A percentile compares a stretch with the other conserved stretches of the same genome.
Evolutionary conservation across 306 rosid genomes (phyloP).

Genomic region (Comarum palustre): DNA sequence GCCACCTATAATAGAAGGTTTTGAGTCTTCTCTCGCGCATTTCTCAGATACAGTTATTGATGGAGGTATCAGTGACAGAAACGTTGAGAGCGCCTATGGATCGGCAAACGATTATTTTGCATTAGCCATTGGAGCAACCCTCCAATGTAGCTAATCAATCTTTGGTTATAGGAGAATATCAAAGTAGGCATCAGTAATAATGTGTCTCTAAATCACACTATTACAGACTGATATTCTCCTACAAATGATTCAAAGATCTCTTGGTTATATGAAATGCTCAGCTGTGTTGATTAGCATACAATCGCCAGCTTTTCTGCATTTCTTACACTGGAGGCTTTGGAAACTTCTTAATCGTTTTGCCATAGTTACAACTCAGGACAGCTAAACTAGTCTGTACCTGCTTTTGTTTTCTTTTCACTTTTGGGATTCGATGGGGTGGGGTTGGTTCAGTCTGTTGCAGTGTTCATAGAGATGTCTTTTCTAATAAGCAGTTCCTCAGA

Average conservation of each 20-base stretch:
- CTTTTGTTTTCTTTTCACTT: background rate
- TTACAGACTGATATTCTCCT: conserved; percentile 10
- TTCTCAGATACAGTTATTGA: conserved; percentile 16
- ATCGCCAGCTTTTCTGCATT: conserved; percentile 1
- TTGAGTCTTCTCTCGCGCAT: conserved; percentile 12
- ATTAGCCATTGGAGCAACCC: conserved; percentile 21
- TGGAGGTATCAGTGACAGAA: conserved; percentile 39
- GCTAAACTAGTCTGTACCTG: background rate
- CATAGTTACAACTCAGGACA: background rate
- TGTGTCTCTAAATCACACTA: background rate
- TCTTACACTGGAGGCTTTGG: conserved; percentile 26
- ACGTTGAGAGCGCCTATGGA: background rate
- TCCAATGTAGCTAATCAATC: conserved; percentile 17
- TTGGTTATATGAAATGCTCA: background rate
- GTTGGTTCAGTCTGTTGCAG: too few species aligned
- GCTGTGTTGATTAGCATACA: background rate
- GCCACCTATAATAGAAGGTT: background rate
- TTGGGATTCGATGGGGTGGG: background rate
- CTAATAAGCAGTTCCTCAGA: conserved; percentile 8
- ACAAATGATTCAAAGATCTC: conserved; percentile 8
- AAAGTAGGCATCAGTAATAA: background rate
- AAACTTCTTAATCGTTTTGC: background rate
- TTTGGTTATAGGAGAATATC: background rate
- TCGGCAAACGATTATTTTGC: conserved; percentile 23
- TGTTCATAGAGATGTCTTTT: too few species aligned